Evolutionary conservation across 345 rosid genomes (phyloP).

Genomic region (Trapa bicornis): DNA sequence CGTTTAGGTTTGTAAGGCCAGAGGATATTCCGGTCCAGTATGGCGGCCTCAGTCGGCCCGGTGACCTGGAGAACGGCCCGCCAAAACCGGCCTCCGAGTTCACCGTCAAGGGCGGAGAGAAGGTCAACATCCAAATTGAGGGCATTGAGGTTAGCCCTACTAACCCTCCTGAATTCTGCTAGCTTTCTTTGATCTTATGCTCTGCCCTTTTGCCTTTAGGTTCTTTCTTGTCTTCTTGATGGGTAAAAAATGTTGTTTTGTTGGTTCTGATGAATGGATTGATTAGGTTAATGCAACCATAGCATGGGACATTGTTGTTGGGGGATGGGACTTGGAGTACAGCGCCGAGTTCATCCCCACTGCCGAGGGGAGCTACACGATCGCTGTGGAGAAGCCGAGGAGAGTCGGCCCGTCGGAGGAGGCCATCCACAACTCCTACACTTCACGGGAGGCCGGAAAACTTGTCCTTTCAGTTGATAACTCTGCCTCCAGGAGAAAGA

Average conservation of each 20-base stretch:
- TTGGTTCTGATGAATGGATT: conserved; percentile 18
- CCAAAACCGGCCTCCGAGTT: conserved; percentile 88
- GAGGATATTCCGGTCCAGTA: conserved; percentile 89
- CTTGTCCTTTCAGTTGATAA: conserved; percentile 85
- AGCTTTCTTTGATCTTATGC: too few relatives aligned
- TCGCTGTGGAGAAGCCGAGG: conserved; percentile 69
- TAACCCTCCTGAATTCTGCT: neutral
- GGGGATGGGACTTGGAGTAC: conserved; percentile 98
- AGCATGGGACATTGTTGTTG: conserved; percentile 91
- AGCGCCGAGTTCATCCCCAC: conserved; percentile 88
- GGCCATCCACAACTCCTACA: conserved; percentile 66
- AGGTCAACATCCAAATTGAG: conserved; percentile 92
- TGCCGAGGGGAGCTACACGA: conserved; percentile 59
- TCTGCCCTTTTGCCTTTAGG: too few relatives aligned
- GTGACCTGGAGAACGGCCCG: conserved; percentile 48
- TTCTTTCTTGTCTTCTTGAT: neutral
- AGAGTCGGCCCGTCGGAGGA: conserved; percentile 47
- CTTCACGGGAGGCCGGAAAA: conserved; percentile 67
- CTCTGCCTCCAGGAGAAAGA: conserved; percentile 59
- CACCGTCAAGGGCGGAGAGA: conserved; percentile 85
- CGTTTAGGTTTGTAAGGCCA: conserved; percentile 63
- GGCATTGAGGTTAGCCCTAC: conserved; percentile 64
- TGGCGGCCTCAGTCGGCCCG: conserved; percentile 71
- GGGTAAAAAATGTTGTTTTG: neutral
- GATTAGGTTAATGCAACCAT: conserved; percentile 77